phyloP scores from a whole-genome alignment of 371 early-diverging fungal genomes.

The Choanephora cucurbitarum region DNA sequence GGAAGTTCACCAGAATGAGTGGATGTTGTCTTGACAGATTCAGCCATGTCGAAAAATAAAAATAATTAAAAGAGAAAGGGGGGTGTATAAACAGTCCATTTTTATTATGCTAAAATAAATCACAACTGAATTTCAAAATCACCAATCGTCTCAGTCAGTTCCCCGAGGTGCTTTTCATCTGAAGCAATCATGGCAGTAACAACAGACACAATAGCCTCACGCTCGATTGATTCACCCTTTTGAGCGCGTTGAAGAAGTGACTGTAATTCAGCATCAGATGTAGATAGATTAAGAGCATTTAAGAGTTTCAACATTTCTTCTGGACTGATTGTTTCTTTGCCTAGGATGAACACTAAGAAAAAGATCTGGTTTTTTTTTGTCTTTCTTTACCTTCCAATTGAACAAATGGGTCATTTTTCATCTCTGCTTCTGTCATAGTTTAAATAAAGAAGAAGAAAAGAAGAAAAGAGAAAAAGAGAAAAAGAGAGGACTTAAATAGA shows the following conservation, averaged over 20 bases:
- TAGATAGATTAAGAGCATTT: slow-evolving; percentile 15
- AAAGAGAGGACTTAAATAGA: no score
- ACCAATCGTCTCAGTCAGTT: slow-evolving; percentile 21
- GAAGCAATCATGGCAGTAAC: slow-evolving; percentile 13
- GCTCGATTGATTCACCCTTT: slow-evolving; percentile 26
- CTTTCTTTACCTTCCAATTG: no score
- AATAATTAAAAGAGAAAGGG: slow-evolving; percentile 7
- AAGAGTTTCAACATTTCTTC: slow-evolving; percentile 22
- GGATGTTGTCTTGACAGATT: slow-evolving; percentile 45
- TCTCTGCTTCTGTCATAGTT: no score
- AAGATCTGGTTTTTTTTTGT: no score
- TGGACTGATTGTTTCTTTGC: slow-evolving; percentile 3
- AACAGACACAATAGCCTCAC: slow-evolving; percentile 17
- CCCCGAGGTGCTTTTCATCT: slow-evolving; percentile 19
- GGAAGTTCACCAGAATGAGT: slow-evolving; percentile 51
- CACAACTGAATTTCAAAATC: slow-evolving; percentile 23
- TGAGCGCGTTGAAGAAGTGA: slow-evolving; percentile 16
- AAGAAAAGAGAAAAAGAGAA: no score
- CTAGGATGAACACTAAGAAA: no score
- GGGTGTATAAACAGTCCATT: slow-evolving; percentile 11
- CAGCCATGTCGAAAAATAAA: slow-evolving; percentile 27
- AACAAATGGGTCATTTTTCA: slow-evolving; percentile 3
- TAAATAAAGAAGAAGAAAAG: no score
- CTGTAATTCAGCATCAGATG: slow-evolving; percentile 16
- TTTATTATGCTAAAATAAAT: no score